phyloP scores from a whole-genome alignment of 306 rosid species.

The Fragaria ananassa region DNA sequence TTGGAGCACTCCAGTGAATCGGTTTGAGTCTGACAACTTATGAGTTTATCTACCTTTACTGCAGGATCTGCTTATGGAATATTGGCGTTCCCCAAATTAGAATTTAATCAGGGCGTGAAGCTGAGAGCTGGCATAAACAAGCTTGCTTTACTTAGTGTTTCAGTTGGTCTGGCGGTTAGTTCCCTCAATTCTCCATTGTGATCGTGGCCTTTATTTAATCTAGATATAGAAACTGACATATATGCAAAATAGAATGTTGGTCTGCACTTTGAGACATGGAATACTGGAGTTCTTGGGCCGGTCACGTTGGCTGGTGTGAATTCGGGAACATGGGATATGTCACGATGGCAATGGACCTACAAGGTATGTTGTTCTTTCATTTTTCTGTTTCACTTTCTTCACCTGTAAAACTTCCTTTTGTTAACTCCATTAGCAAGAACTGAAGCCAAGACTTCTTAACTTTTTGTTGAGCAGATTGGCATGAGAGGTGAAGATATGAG shows the following conservation, averaged over 20 bases:
- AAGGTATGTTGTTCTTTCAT: slow-evolving; percentile 51
- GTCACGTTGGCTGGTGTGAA: slow-evolving; percentile 75
- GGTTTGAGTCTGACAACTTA: slow-evolving; percentile 15
- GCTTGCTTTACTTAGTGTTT: slow-evolving; percentile 75
- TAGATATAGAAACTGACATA: not conserved
- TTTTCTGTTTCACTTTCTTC: not conserved
- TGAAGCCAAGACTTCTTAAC: not conserved
- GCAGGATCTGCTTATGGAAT: slow-evolving; percentile 73
- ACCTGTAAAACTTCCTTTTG: not conserved
- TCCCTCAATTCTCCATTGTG: slow-evolving; percentile 11
- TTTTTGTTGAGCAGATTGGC: slow-evolving; percentile 57
- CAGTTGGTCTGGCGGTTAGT: slow-evolving; percentile 93
- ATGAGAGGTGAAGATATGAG: slow-evolving; percentile 69
- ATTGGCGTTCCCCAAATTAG: slow-evolving; percentile 54
- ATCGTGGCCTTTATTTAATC: slow-evolving; percentile 9
- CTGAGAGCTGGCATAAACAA: slow-evolving; percentile 74
- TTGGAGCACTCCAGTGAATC: not conserved
- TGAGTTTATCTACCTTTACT: slow-evolving; percentile 21
- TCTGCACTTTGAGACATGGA: slow-evolving; percentile 80
- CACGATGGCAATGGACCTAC: slow-evolving; percentile 80
- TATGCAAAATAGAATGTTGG: slow-evolving; percentile 68
- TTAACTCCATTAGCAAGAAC: not conserved
- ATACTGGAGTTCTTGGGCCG: slow-evolving; percentile 89
- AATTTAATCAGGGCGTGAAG: slow-evolving; percentile 57
- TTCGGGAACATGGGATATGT: slow-evolving; percentile 84